Evolutionary conservation across 2,329 filamentous ascomycete genomes (phyloP).

Genomic region (Aspergillus ochraceus): DNA sequence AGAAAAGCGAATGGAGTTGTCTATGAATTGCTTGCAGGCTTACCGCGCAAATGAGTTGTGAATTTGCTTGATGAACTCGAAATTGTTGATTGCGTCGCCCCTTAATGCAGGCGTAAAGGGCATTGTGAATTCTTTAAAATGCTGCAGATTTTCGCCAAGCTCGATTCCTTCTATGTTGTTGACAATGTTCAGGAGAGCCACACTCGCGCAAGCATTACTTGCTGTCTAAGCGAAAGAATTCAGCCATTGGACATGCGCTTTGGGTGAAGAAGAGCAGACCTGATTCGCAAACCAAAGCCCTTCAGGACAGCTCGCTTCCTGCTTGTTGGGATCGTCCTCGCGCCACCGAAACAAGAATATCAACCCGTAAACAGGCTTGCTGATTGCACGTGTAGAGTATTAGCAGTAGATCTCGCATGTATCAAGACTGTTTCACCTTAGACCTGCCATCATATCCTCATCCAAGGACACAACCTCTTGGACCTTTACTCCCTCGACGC

Average conservation of each 20-base stretch:
- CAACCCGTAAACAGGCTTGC: slow-evolving; percentile 76
- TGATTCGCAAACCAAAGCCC: slow-evolving; percentile 94
- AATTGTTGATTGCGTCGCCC: slow-evolving; percentile 72
- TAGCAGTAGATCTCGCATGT: slow-evolving; percentile 1
- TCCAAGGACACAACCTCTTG: slow-evolving; percentile 77
- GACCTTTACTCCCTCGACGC: slow-evolving; percentile 70
- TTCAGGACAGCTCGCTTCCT: slow-evolving; percentile 58
- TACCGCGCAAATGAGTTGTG: slow-evolving; percentile 86
- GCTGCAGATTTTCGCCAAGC: slow-evolving; percentile 67
- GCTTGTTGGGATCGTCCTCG: slow-evolving; percentile 54
- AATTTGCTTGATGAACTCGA: slow-evolving; percentile 72
- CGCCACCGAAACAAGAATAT: slow-evolving; percentile 82
- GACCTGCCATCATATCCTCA: slow-evolving; percentile 58
- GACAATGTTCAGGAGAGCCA: slow-evolving; percentile 88
- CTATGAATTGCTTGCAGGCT: slow-evolving; percentile 18
- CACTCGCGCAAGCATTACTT: slow-evolving; percentile 84
- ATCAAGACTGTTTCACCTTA: slow-evolving; percentile 56
- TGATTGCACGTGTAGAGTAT: slow-evolving; percentile 30
- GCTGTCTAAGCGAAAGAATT: slow-evolving; percentile 59
- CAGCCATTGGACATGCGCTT: neutral
- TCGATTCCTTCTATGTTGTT: slow-evolving; percentile 73
- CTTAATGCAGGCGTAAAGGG: slow-evolving; percentile 69
- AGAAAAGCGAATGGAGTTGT: neutral
- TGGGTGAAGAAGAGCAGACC: slow-evolving; percentile 45
- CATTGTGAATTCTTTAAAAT: slow-evolving; percentile 72